Conservation (phyloP, 1,284 basidiomycete species). For the Mycosarcoma mackinlayi region DNA sequence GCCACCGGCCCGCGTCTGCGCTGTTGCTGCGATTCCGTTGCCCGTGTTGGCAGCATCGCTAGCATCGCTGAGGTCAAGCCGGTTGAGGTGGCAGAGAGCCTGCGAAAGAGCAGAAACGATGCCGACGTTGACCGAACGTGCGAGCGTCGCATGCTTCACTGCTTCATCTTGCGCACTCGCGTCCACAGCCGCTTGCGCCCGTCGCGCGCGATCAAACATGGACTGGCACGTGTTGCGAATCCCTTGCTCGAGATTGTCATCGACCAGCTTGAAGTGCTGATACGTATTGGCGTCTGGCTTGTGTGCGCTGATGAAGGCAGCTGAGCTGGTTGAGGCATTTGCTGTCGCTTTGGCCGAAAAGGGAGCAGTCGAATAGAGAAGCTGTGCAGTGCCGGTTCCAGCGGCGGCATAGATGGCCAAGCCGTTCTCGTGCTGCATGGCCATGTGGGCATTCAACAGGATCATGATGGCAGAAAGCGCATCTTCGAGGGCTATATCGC, state of each 20-base stretch:
- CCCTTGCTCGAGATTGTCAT: conserved; percentile 55
- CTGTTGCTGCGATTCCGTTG: conserved; percentile 23
- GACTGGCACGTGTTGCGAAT: conserved; percentile 35
- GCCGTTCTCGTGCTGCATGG: conserved; percentile 88
- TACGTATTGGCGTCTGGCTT: conserved; percentile 63
- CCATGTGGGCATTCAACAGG: conserved; percentile 91
- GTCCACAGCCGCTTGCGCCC: conserved; percentile 18
- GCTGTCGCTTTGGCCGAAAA: conserved; percentile 29
- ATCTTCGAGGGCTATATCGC: conserved; percentile 47
- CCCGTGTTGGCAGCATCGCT: conserved; percentile 28
- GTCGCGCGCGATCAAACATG: conserved; percentile 39
- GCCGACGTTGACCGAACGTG: conserved; percentile 40
- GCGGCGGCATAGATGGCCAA: conserved; percentile 90
- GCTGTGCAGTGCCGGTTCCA: conserved; percentile 39
- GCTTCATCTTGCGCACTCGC: conserved; percentile 21
- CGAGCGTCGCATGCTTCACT: conserved; percentile 24
- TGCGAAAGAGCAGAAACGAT: conserved; percentile 52
- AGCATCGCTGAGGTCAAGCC: conserved; percentile 33
- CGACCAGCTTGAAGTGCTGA: conserved; percentile 60
- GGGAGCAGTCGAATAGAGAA: conserved; percentile 53
- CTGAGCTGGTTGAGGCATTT: conserved; percentile 4
- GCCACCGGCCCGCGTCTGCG: conserved; percentile 32
- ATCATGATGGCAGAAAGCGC: conserved; percentile 75
- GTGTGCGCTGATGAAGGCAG: conserved; percentile 11
- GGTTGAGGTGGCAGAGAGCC: conserved; percentile 52